A percentile compares a stretch with the other conserved stretches of the same genome.
Conservation (phyloP, 768 basidiomycete species). For the Phlebiopsis gigantea region DNA sequence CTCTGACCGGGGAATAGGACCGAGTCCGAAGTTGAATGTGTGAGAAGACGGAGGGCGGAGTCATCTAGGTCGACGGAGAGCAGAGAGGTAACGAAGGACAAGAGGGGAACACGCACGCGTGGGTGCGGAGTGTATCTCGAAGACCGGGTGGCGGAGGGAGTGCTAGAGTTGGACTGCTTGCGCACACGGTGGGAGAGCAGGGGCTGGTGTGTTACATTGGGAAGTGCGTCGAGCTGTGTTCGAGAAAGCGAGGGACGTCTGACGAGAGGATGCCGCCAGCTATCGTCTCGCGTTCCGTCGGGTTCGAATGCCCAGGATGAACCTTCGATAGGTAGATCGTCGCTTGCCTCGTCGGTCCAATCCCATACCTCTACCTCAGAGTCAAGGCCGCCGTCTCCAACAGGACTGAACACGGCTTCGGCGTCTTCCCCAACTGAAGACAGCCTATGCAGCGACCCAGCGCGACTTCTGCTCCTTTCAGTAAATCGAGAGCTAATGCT, state of each 20-base stretch:
- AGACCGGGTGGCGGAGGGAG: neutral
- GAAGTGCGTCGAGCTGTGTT: neutral
- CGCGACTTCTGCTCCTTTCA: neutral
- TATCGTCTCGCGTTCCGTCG: slow-evolving; percentile 10
- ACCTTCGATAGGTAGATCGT: slow-evolving; percentile 8
- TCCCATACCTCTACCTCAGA: slow-evolving; percentile 23
- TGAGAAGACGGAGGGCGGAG: slow-evolving; percentile 32
- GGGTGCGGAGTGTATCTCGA: slow-evolving; percentile 19
- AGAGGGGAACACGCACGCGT: slow-evolving; percentile 30
- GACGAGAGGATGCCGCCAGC: neutral
- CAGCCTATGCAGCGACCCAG: neutral
- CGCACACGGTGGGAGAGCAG: neutral
- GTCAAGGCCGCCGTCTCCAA: neutral
- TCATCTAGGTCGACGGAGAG: slow-evolving; percentile 35
- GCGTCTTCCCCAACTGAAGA: neutral
- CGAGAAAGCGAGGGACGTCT: neutral
- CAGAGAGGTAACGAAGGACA: slow-evolving; percentile 33
- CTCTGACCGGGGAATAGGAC: slow-evolving; percentile 29
- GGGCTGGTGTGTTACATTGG: neutral
- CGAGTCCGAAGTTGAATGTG: slow-evolving; percentile 27
- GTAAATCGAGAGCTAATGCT: slow-evolving; percentile 4
- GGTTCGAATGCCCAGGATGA: slow-evolving; percentile 19
- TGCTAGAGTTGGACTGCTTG: slow-evolving; percentile 5
- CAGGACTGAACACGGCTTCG: neutral
- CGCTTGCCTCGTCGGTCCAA: slow-evolving; percentile 11